phyloP scores from a whole-genome alignment of 2,329 filamentous ascomycete genomes.

The Mollisiaceae sp. region DNA sequence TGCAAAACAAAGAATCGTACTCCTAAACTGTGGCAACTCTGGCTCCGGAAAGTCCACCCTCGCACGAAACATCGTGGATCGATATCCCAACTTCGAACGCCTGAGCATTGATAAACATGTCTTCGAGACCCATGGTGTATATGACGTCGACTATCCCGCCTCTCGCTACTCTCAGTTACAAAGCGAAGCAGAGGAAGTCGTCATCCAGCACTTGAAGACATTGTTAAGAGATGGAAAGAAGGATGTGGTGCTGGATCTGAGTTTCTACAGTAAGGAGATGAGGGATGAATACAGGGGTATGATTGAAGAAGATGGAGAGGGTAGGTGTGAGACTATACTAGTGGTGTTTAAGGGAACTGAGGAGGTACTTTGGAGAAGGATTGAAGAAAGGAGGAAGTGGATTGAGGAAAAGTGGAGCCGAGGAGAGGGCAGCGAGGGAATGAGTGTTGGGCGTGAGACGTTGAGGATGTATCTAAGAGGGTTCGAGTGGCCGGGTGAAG shows the following conservation, averaged over 20 bases:
- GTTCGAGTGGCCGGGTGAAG: constrained; percentile 22
- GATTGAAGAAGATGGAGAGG: neutral
- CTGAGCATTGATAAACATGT: constrained; percentile 11
- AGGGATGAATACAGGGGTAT: constrained; percentile 9
- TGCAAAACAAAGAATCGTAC: neutral
- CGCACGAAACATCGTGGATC: neutral
- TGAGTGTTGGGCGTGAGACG: constrained; percentile 12
- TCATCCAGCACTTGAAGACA: neutral
- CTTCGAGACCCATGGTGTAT: constrained; percentile 1
- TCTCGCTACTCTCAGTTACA: neutral
- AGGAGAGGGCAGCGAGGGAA: constrained; percentile 15
- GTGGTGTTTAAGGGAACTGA: constrained; percentile 14
- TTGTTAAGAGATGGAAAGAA: neutral
- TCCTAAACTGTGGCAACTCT: constrained; percentile 9
- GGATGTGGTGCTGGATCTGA: constrained; percentile 12
- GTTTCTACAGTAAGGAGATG: neutral
- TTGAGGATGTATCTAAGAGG: constrained; percentile 13
- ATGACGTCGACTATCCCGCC: neutral
- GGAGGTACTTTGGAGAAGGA: constrained; percentile 14
- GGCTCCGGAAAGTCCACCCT: constrained; percentile 17
- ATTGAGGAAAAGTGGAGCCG: neutral
- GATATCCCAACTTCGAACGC: constrained; percentile 7
- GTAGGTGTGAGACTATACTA: constrained; percentile 4
- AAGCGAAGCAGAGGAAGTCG: neutral
- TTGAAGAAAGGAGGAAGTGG: neutral